Percentiles rank a stretch among this genome's conserved stretches.
These are phyloP conservation scores for Leptographium wingfieldii DNA, from an alignment of 2,329 filamentous ascomycete species.

Conservation along the genomic window DNA sequence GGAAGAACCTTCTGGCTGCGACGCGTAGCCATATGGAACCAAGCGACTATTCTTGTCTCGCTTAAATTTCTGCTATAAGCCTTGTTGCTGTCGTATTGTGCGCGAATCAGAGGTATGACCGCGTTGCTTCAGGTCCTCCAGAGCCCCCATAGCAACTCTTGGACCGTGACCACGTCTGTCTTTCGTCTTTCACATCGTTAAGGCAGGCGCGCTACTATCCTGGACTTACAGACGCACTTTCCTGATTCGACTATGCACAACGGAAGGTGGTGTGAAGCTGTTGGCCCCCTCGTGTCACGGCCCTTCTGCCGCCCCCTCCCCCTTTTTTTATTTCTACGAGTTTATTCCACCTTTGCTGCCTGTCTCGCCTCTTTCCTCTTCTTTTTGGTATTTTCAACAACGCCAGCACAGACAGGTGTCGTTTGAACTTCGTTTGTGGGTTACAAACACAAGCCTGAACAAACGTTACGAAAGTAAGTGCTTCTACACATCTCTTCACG, in stretches of 20 bases:
- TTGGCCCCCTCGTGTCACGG: not conserved
- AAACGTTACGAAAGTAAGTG: not conserved
- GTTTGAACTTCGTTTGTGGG: not conserved
- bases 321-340: not conserved
- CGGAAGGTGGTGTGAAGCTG: not conserved
- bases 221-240: not conserved
- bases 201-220: not conserved
- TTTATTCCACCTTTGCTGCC: not conserved
- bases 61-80: too few species aligned
- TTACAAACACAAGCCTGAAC: not conserved
- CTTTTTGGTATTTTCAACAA: not conserved
- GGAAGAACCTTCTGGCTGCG: too few species aligned
- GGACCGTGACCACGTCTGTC: too few species aligned
- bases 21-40: too few species aligned
- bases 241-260: not conserved
- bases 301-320: too few species aligned
- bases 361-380: not conserved
- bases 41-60: too few species aligned
- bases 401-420: not conserved
- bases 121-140: too few species aligned
- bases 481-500: not conserved
- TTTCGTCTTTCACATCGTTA: not conserved
- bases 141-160: not conserved
- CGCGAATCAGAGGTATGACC: too few species aligned
- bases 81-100: too few species aligned